Evolutionary conservation across 2,329 filamentous ascomycete genomes (phyloP).

Genomic region (Colletotrichum truncatum): DNA sequence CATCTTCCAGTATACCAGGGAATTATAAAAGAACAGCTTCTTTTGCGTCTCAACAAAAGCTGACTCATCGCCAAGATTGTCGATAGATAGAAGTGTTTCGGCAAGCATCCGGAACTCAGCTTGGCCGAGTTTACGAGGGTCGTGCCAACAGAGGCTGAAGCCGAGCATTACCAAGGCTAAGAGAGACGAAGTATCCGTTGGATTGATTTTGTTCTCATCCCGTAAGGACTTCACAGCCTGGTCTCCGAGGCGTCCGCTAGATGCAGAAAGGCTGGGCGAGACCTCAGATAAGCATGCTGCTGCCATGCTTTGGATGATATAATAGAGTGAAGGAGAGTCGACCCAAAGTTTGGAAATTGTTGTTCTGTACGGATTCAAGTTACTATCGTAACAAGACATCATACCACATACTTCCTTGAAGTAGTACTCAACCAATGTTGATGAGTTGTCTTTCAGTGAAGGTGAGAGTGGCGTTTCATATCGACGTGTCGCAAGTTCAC

Average conservation of each 20-base stretch:
- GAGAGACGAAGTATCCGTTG: slow-evolving; percentile 62
- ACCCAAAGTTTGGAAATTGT: slow-evolving; percentile 60
- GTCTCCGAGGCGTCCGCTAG: slow-evolving; percentile 58
- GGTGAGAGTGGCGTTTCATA: neutral
- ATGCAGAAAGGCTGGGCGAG: slow-evolving; percentile 50
- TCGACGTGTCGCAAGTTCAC: neutral
- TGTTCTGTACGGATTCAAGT: slow-evolving; percentile 68
- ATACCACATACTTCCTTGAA: slow-evolving; percentile 69
- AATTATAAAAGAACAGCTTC: slow-evolving; percentile 37
- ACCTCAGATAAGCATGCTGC: slow-evolving; percentile 34
- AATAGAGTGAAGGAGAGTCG: slow-evolving; percentile 30
- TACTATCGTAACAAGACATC: slow-evolving; percentile 72
- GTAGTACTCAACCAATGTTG: slow-evolving; percentile 69
- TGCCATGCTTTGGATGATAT: slow-evolving; percentile 37
- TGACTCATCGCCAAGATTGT: slow-evolving; percentile 5
- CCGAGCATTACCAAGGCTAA: slow-evolving; percentile 68
- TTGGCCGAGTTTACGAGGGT: slow-evolving; percentile 60
- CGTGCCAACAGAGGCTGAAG: slow-evolving; percentile 68
- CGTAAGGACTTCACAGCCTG: slow-evolving; percentile 59
- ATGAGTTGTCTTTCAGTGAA: slow-evolving; percentile 42
- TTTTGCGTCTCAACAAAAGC: slow-evolving; percentile 33
- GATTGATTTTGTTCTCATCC: slow-evolving; percentile 55
- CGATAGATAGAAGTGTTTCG: neutral
- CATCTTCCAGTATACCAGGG: slow-evolving; percentile 39
- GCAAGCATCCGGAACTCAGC: slow-evolving; percentile 14